Evolutionary conservation across 257 asterid species (phyloP).

Genomic region (Eustoma russellianum): DNA sequence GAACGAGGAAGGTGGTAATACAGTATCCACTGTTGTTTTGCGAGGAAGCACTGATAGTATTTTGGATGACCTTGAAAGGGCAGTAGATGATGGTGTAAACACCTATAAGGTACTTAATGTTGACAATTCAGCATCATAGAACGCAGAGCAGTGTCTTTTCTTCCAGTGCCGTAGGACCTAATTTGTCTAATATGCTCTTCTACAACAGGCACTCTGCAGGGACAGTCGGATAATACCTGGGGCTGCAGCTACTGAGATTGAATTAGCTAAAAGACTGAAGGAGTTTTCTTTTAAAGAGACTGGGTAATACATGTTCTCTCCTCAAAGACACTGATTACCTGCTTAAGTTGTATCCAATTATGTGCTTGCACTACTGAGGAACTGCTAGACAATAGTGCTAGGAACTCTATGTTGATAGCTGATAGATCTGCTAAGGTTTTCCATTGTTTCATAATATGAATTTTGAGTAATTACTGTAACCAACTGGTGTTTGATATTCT

Average conservation of each 20-base stretch:
- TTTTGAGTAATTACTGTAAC: too few species aligned
- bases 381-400: too few species aligned
- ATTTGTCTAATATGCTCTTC: conserved; percentile 1
- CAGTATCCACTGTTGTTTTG: conserved; percentile 79
- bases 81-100: conserved; percentile 93
- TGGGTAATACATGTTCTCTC: conserved; percentile 39
- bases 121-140: not conserved
- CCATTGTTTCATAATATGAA: too few species aligned
- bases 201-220: conserved; percentile 89
- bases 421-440: too few species aligned
- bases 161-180: not conserved
- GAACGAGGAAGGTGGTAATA: conserved; percentile 95
- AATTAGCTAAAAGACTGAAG: conserved; percentile 80
- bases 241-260: conserved; percentile 99
- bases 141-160: not conserved
- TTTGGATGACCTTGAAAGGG: conserved; percentile 93
- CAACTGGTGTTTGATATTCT: too few species aligned
- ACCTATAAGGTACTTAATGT: conserved; percentile 57
- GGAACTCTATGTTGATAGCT: too few species aligned
- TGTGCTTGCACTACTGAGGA: too few species aligned
- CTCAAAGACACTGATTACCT: not conserved
- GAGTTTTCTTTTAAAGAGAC: conserved; percentile 89
- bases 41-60: conserved; percentile 97
- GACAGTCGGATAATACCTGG: conserved; percentile 92
- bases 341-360: too few species aligned